phyloP scores from a whole-genome alignment of 768 basidiomycete species.

The Tephrocybe rancida region DNA sequence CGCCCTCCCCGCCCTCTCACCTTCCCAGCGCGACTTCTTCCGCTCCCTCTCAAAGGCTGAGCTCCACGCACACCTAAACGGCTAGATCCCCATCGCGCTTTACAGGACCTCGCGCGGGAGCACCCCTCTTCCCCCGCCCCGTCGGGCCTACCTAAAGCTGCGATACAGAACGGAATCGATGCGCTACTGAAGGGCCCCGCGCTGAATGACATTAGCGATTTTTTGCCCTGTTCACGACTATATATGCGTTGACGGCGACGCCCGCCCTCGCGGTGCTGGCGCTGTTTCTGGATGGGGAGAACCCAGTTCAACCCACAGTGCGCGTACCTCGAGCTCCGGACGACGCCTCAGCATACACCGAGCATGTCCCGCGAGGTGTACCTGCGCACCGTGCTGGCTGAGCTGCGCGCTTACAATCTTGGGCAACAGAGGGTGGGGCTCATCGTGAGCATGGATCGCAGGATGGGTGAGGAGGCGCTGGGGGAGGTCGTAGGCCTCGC shows the following conservation, averaged over 20 bases:
- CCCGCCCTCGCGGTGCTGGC: slow-evolving; percentile 68
- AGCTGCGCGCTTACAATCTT: slow-evolving; percentile 56
- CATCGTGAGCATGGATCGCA: slow-evolving; percentile 77
- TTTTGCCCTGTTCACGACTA: slow-evolving; percentile 80
- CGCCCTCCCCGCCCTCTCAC: slow-evolving; percentile 51
- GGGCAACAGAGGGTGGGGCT: slow-evolving; percentile 49
- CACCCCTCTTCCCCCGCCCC: slow-evolving; percentile 22
- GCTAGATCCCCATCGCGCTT: slow-evolving; percentile 72
- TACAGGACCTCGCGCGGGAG: slow-evolving; percentile 63
- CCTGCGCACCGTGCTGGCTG: too few species aligned
- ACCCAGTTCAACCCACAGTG: slow-evolving; percentile 65
- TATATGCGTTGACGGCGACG: slow-evolving; percentile 75
- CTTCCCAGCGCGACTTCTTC: slow-evolving; percentile 59
- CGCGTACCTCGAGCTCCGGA: slow-evolving; percentile 80
- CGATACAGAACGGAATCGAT: slow-evolving; percentile 31
- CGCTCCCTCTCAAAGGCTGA: slow-evolving; percentile 76
- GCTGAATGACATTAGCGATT: slow-evolving; percentile 64
- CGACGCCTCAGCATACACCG: slow-evolving; percentile 64
- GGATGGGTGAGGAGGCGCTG: slow-evolving; percentile 56
- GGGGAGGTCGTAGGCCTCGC: slow-evolving; percentile 62
- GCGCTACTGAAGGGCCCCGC: slow-evolving; percentile 44
- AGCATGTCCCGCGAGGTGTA: slow-evolving; percentile 65
- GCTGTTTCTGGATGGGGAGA: slow-evolving; percentile 54
- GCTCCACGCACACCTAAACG: slow-evolving; percentile 85
- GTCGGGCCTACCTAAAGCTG: slow-evolving; percentile 23